phyloP scores from a whole-genome alignment of 78 protist species.

The Guillardia theta region DNA sequence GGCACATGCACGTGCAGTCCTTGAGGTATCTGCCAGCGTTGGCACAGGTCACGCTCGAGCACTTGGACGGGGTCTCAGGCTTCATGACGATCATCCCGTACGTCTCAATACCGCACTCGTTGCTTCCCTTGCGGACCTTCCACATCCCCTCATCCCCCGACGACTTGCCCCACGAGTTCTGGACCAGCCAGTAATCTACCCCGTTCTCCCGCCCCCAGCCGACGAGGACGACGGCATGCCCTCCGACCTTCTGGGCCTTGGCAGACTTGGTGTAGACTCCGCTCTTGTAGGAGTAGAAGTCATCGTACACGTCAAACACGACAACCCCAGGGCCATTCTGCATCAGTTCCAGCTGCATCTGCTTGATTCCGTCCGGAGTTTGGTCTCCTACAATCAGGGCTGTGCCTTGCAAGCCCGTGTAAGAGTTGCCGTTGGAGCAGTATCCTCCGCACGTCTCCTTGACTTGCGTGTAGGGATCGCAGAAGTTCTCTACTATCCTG shows the following conservation, averaged over 20 bases:
- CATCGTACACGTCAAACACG: conserved; percentile 53
- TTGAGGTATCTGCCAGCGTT: background rate
- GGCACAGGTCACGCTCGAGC: background rate
- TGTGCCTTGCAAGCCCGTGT: background rate
- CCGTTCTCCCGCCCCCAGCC: conserved; percentile 49
- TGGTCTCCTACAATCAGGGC: background rate
- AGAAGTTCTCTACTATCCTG: background rate
- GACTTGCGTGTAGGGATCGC: background rate
- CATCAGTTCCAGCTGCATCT: conserved; percentile 15
- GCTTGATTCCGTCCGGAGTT: background rate
- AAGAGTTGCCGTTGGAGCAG: background rate
- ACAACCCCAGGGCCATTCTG: background rate
- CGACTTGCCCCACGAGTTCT: conserved; percentile 76
- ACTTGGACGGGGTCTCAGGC: background rate
- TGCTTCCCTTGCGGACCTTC: conserved; percentile 58
- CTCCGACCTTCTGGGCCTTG: background rate
- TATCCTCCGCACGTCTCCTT: background rate
- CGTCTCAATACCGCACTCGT: conserved; percentile 41
- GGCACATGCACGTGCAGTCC: background rate
- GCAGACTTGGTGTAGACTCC: conserved; percentile 59
- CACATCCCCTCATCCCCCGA: conserved; percentile 81
- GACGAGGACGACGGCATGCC: background rate
- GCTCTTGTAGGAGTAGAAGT: conserved; percentile 63
- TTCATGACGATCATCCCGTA: background rate
- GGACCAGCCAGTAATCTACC: conserved; percentile 67